Evolutionary conservation across 2,329 filamentous ascomycete species (phyloP), one percentile per base, ranked within the genome.

Genomic region (Metarhizium rileyi): DNA sequence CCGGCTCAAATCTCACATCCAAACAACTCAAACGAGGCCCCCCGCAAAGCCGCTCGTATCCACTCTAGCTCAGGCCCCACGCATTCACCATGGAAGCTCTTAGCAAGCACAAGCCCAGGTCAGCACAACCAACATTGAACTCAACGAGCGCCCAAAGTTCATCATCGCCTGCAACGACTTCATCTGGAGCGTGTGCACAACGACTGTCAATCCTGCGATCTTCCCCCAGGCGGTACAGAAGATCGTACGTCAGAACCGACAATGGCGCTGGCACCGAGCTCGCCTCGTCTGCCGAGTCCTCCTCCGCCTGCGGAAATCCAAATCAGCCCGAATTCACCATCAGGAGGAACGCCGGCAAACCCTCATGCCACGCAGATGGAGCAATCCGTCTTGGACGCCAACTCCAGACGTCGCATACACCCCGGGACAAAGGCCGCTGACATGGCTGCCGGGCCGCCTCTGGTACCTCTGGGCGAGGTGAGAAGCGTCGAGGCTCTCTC

Each of bases 291-390:
- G 47, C 93, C 93, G 52, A 96, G 90, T 68, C 93, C 93, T 53
- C 93, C 93, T 51, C 93, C 93, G 30, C 84, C 94, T 51, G 89
- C 91, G 53, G 93, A 98, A 70, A 93, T 95, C 57, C 91, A 97
- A 70, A 84, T 95, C 55, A 86, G 82, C 7, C 84, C 86, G 50
- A 83, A 83, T 60, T 93, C 89, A 46, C 88, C 89, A 2, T 77
- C 77, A 18, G 73, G 83, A 55, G 76, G 81, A 46, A 63, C 63
- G 40, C 61, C 69, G 25, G 72, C 71, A 67, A 83, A 63, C 63
- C 78, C 59, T 68, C 78, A 70, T 73, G 77, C 67, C 57, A 78
- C 75, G 64, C 79, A 78, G 67, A 81, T 81, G 62, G 81, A 83
- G 65, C 76, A 77, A 66, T 77, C 66, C 61, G 75, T 75, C 56